Percentiles rank a stretch among this genome's conserved stretches.
These are phyloP conservation scores for Penicillium cataractarum DNA, from an alignment of 495 filamentous ascomycete species.

Conservation along the genomic window DNA sequence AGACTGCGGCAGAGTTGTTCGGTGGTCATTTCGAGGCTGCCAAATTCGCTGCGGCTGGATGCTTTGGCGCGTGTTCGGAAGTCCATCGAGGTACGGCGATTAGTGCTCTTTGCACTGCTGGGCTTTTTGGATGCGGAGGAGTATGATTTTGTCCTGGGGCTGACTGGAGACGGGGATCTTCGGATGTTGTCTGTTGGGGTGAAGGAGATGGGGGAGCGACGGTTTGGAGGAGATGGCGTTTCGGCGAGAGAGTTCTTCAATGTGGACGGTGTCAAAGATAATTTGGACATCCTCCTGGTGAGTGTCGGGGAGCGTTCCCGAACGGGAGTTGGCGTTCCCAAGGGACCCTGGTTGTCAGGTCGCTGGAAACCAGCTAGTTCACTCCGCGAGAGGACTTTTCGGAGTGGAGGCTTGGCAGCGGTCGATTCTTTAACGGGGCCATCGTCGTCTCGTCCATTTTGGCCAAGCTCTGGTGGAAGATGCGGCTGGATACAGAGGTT, in stretches of 20 bases:
- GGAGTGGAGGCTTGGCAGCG: slow-evolving; percentile 65
- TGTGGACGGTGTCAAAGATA: slow-evolving; percentile 40
- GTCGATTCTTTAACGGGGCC: slow-evolving; percentile 57
- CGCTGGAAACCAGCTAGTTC: slow-evolving; percentile 79
- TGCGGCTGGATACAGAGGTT: slow-evolving; percentile 54
- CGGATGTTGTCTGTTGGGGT: slow-evolving; percentile 34
- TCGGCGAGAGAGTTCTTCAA: slow-evolving; percentile 32
- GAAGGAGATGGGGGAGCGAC: slow-evolving; percentile 38
- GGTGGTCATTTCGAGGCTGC: slow-evolving; percentile 71
- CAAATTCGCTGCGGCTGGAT: slow-evolving; percentile 57
- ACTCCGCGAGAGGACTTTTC: slow-evolving; percentile 73
- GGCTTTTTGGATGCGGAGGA: slow-evolving; percentile 23
- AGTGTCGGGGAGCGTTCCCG: slow-evolving; percentile 68
- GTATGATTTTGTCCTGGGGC: slow-evolving; percentile 32
- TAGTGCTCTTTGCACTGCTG: slow-evolving; percentile 23
- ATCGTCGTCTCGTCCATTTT: slow-evolving; percentile 37
- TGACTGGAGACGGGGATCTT: slow-evolving; percentile 52
- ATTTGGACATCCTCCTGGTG: slow-evolving; percentile 57
- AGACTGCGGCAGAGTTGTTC: slow-evolving; percentile 80
- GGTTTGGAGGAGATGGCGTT: slow-evolving; percentile 40
- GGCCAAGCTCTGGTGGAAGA: slow-evolving; percentile 36
- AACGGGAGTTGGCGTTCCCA: slow-evolving; percentile 54
- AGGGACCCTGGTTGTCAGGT: slow-evolving; percentile 39
- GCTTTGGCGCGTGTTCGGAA: slow-evolving; percentile 58
- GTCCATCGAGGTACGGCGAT: slow-evolving; percentile 61